phyloP scores from a whole-genome alignment of 2,329 filamentous ascomycete species.

The Talaromyces sp. region DNA sequence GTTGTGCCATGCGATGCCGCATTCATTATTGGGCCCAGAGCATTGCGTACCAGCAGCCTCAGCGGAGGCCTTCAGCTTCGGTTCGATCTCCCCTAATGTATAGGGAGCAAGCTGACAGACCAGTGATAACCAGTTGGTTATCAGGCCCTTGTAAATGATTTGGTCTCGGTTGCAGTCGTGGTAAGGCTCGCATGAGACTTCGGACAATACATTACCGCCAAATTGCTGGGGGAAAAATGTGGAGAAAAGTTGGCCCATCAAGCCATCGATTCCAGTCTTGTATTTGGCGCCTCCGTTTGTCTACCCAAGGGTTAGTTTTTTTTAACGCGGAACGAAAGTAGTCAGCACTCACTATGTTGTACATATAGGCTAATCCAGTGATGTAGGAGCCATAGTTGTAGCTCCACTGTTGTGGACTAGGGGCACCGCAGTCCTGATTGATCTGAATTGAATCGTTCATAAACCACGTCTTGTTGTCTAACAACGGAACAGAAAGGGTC shows the following conservation, averaged over 20 bases:
- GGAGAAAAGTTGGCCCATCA: slow-evolving; percentile 46
- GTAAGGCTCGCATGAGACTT: slow-evolving; percentile 54
- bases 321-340: not conserved
- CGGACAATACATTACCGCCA: slow-evolving; percentile 50
- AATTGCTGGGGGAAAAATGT: slow-evolving; percentile 49
- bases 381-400: slow-evolving; percentile 55
- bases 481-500: slow-evolving; percentile 47
- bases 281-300: slow-evolving; percentile 44
- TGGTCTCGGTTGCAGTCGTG: slow-evolving; percentile 57
- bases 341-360: slow-evolving; percentile 42
- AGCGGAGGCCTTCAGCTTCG: slow-evolving; percentile 50
- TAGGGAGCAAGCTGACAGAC: slow-evolving; percentile 56
- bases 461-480: slow-evolving; percentile 44
- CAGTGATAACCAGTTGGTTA: slow-evolving; percentile 55
- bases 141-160: slow-evolving; percentile 61
- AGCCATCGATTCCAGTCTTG: slow-evolving; percentile 44
- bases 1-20: slow-evolving; percentile 42
- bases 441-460: slow-evolving; percentile 38
- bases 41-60: slow-evolving; percentile 51
- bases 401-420: slow-evolving; percentile 51
- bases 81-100: slow-evolving; percentile 46
- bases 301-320: slow-evolving; percentile 14
- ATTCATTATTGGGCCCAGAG: slow-evolving; percentile 50
- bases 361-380: slow-evolving; percentile 52
- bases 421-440: slow-evolving; percentile 43